These are phyloP conservation scores for Bocquillonia castaneifolia DNA, from an alignment of 441 rosid species.

Conservation along the genomic window DNA sequence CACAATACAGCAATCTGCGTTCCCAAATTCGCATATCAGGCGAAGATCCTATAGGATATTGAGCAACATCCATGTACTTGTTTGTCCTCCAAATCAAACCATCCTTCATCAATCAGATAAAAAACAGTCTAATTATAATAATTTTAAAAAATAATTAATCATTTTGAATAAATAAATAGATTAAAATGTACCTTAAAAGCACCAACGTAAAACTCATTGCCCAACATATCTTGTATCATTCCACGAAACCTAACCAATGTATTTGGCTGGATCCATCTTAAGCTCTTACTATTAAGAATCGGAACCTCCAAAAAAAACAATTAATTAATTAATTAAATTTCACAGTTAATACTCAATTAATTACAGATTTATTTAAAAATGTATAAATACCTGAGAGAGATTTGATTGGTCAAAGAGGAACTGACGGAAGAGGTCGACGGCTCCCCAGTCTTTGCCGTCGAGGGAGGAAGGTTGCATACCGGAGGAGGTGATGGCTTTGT, in stretches of 20 bases:
- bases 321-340: not conserved
- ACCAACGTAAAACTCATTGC: conserved; percentile 90
- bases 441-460: conserved; percentile 84
- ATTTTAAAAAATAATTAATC: no score
- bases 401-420: conserved; percentile 57
- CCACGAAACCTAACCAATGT: conserved; percentile 76
- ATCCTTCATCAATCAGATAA: conserved; percentile 38
- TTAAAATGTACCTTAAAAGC: conserved; percentile 71
- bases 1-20: conserved; percentile 67
- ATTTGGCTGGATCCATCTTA: conserved; percentile 55
- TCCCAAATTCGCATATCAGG: conserved; percentile 74
- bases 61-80: conserved; percentile 65
- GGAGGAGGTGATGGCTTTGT: conserved; percentile 51
- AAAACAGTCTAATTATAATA: no score
- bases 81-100: conserved; percentile 74
- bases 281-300: conserved; percentile 39
- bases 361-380: not conserved
- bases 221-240: conserved; percentile 96
- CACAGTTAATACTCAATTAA: not conserved
- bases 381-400: conserved; percentile 44
- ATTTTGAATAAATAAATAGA: no score
- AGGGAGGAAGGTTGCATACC: conserved; percentile 60
- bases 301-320: conserved; percentile 69
- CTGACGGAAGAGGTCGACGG: conserved; percentile 62
- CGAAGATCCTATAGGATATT: conserved; percentile 43